Percentiles rank a stretch among this genome's conserved stretches.
phyloP scores from a whole-genome alignment of 1,139 yeast genomes.

The Candida sanyaensis region DNA sequence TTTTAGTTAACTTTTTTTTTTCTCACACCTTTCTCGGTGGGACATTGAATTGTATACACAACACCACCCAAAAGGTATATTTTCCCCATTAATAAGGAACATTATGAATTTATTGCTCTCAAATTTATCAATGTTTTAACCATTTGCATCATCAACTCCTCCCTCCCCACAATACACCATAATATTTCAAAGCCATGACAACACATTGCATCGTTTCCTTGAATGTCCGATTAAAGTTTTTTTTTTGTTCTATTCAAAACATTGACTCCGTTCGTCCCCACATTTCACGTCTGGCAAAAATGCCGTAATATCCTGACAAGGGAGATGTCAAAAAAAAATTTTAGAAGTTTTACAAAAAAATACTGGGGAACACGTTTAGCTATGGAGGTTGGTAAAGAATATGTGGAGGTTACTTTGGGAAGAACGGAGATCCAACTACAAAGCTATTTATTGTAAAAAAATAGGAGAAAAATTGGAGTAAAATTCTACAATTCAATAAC shows the following conservation, averaged over 20 bases:
- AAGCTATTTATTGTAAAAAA: too few relatives aligned
- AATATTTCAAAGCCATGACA: neutral
- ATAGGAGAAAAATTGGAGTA: too few relatives aligned
- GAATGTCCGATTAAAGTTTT: neutral
- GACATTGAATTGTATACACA: neutral
- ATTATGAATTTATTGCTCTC: neutral
- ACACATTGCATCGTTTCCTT: neutral
- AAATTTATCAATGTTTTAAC: neutral
- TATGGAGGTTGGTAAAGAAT: neutral
- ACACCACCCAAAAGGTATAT: neutral
- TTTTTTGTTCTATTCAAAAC: neutral
- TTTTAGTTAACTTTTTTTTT: neutral
- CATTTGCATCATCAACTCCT: neutral
- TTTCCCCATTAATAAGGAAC: neutral
- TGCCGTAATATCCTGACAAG: constrained; percentile 3
- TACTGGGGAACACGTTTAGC: neutral
- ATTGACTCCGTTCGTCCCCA: neutral
- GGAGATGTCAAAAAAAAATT: neutral
- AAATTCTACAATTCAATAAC: neutral
- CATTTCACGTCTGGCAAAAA: neutral
- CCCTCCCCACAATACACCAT: neutral
- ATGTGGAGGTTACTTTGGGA: too few relatives aligned
- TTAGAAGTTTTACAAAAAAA: too few relatives aligned
- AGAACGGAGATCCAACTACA: too few relatives aligned
- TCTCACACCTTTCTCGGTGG: constrained; percentile 1